Conservation (phyloP, 1,284 basidiomycete species). For the Austroboletus novae-zelandiae region DNA sequence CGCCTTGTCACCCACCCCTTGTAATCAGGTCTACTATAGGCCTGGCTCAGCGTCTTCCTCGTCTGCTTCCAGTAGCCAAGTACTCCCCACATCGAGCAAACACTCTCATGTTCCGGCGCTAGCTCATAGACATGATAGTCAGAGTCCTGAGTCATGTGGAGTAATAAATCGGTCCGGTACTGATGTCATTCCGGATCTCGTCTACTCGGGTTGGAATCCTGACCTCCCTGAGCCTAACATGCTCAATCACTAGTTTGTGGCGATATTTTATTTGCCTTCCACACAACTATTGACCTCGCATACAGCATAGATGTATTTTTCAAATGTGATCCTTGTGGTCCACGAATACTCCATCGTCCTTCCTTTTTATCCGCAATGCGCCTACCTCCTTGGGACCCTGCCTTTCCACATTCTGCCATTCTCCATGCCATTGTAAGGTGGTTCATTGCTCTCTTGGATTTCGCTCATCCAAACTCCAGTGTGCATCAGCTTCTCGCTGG, state of each 20-base stretch:
- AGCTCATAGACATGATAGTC: conserved; percentile 42
- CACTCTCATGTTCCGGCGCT: conserved; percentile 1
- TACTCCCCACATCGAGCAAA: conserved; percentile 7
- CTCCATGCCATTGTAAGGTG: conserved; percentile 71
- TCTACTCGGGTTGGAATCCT: conserved; percentile 77
- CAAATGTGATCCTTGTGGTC: conserved; percentile 78
- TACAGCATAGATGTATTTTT: conserved; percentile 77
- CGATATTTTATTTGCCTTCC: conserved; percentile 9
- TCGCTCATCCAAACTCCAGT: conserved; percentile 45
- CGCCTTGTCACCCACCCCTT: conserved; percentile 17
- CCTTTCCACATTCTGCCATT: conserved; percentile 79
- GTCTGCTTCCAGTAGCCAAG: conserved; percentile 16
- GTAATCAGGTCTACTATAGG: conserved; percentile 13
- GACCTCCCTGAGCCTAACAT: conserved; percentile 72
- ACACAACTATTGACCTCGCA: conserved; percentile 2
- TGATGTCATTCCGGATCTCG: conserved; percentile 58
- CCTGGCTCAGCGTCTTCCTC: conserved; percentile 28
- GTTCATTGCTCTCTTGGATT: neutral
- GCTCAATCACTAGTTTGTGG: conserved; percentile 69
- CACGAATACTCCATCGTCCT: conserved; percentile 72
- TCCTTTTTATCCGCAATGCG: conserved; percentile 76
- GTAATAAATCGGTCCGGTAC: conserved; percentile 36
- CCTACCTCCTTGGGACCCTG: conserved; percentile 69
- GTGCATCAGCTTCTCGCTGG: conserved; percentile 82
- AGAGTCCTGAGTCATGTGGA: conserved; percentile 48